Base-by-base conservation (phyloP, 345 rosid species). In the Noccaea caerulescens region DNA sequence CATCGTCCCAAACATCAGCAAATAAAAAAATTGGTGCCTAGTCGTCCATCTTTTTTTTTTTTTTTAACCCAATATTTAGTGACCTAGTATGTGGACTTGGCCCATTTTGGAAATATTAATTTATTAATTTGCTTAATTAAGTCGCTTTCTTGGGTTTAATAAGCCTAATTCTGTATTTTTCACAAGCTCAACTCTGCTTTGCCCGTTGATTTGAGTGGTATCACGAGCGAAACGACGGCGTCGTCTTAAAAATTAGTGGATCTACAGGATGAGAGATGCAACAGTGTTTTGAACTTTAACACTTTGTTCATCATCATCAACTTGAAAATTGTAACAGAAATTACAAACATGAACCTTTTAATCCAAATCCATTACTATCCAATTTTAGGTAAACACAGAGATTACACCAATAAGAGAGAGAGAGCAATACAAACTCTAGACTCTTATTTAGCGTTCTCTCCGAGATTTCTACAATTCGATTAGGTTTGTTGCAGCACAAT, bases 301-400 rank as follows among this genome's bases (percentile, higher is more conserved):
- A 56, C 49, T 25, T 38, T 59, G 13, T 59, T 39, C 66, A 39
- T 50, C 51, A 10, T 45, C 66, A 10, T 45, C 66, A 62, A 44
- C 39, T 30, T 30, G 41, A 44, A 38, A 42, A 44, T 27, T 27
- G 7, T 50, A 14, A 14, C 36, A 53, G 23, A 53, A 43, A 60
- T 52, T 10, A 58, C 32, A 49, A 47, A 25, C 45, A 33, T 30
- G 27, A 8, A 36, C 39, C 59, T 70, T 32, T 38, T 50, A 3
- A 16, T 27, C 59, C 11, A n/a, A 55, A 49, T 30, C 13, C 67
- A 49, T 43, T 43, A 55, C 63, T 16, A 68, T 54, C 51, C 51
- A 30, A 36, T 6, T 42, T 14, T 50, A 7, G 54, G 69, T 63
- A 54, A 61, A 41, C 68, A 60, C 30, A 11, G 38, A 53, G 62